Percentiles rank a stretch among this genome's conserved stretches.
Evolutionary conservation across 805 yeast genomes (phyloP).

Genomic region (Kodamaea hsintzibuensis): DNA sequence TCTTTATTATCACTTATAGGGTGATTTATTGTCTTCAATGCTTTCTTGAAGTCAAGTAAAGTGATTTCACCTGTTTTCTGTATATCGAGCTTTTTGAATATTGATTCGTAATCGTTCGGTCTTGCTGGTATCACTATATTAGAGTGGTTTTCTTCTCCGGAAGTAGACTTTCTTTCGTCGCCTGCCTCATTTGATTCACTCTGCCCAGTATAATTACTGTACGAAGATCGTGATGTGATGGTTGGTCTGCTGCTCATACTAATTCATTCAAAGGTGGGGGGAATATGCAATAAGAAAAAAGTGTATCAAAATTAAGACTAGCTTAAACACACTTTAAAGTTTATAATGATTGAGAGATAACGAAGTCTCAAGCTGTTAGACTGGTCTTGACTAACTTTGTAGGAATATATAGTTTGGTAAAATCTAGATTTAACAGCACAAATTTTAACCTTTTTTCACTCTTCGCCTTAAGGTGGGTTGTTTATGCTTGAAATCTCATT

Average conservation of each 20-base stretch:
- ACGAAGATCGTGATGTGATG: slow-evolving; percentile 2
- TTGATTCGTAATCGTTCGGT: slow-evolving; percentile 30
- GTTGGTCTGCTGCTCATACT: neutral
- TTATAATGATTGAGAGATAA: neutral
- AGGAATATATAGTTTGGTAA: neutral
- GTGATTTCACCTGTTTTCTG: slow-evolving; percentile 50
- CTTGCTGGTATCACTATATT: slow-evolving; percentile 3
- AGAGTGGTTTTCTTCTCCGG: neutral
- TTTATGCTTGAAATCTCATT: slow-evolving; percentile 2
- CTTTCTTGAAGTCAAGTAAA: slow-evolving; percentile 47
- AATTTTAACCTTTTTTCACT: neutral
- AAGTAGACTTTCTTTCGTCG: neutral
- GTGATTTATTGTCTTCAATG: slow-evolving; percentile 52
- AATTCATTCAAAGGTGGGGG: neutral
- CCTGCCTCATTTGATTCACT: neutral
- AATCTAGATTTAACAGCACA: neutral
- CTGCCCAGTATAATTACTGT: neutral
- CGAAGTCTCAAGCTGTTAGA: neutral
- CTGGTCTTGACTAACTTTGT: neutral
- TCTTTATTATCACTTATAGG: slow-evolving; percentile 64
- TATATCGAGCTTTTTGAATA: slow-evolving; percentile 39
- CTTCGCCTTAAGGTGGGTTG: slow-evolving; percentile 1
- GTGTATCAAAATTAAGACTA: neutral
- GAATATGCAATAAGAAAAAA: neutral
- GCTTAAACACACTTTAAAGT: neutral